Evolutionary conservation across 176 grass and related monocot genomes (phyloP).

Genomic region (Poa pratensis): DNA sequence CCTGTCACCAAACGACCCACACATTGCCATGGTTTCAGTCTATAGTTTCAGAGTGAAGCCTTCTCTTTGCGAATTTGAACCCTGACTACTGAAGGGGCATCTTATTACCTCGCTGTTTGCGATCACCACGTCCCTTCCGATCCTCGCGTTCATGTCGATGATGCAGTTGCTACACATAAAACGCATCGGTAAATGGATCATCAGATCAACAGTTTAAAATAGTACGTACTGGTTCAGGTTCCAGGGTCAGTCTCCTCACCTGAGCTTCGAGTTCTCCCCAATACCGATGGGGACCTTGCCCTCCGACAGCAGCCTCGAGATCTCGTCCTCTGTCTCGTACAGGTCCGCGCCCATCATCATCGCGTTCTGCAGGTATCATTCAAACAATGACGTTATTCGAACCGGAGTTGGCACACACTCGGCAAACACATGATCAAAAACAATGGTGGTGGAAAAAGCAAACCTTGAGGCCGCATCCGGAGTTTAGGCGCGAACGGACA

Average conservation of each 20-base stretch:
- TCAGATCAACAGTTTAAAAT: neutral
- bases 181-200: neutral
- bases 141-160: slow-evolving; percentile 83
- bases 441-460: neutral
- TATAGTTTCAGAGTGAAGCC: neutral
- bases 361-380: slow-evolving; percentile 56
- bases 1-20: slow-evolving; percentile 35
- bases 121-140: slow-evolving; percentile 73
- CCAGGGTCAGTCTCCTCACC: slow-evolving; percentile 31
- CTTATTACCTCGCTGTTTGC: slow-evolving; percentile 66
- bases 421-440: neutral
- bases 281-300: slow-evolving; percentile 77
- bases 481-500: slow-evolving; percentile 66
- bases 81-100: neutral
- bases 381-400: neutral
- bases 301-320: slow-evolving; percentile 55
- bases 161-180: slow-evolving; percentile 63
- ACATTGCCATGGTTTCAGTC: neutral
- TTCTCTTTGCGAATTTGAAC: neutral
- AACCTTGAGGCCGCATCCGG: slow-evolving; percentile 61
- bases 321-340: slow-evolving; percentile 79
- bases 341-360: slow-evolving; percentile 83
- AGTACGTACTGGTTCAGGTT: neutral
- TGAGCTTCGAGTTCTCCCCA: slow-evolving; percentile 74
- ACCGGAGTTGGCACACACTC: neutral